Conservation (phyloP, 1,139 yeast genomes). For the Debaryomycetaceae sp. region DNA sequence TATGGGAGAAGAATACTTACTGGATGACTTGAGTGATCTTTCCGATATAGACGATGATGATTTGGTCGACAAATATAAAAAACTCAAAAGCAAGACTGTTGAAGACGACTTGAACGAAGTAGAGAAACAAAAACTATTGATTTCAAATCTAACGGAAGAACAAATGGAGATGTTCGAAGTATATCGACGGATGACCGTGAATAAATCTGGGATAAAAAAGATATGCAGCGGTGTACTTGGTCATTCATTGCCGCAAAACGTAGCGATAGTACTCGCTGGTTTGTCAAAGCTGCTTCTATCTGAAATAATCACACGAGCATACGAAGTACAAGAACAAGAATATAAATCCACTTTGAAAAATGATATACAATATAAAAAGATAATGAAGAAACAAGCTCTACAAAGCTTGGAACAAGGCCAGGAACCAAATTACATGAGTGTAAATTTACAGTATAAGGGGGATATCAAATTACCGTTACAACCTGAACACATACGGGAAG, state of each 20-base stretch:
- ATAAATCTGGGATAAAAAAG: conserved; percentile 75
- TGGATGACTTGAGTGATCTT: conserved; percentile 21
- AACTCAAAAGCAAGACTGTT: conserved; percentile 20
- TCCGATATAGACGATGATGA: conserved; percentile 37
- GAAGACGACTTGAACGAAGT: conserved; percentile 30
- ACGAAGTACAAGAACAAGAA: conserved; percentile 59
- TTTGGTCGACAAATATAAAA: conserved; percentile 28
- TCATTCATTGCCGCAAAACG: conserved; percentile 79
- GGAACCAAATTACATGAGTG: conserved; percentile 13
- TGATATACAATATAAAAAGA: conserved; percentile 38
- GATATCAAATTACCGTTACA: conserved; percentile 59
- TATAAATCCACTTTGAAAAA: conserved; percentile 39
- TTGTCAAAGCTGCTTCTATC: conserved; percentile 85
- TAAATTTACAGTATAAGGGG: conserved; percentile 31
- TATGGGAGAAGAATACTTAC: conserved; percentile 11
- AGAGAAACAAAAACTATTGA: conserved; percentile 61
- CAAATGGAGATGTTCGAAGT: conserved; percentile 89
- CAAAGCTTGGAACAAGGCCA: conserved; percentile 27
- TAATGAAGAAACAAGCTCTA: conserved; percentile 25
- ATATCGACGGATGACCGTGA: conserved; percentile 78
- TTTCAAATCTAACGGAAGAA: conserved; percentile 71
- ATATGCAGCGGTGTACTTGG: conserved; percentile 76
- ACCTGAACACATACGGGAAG: conserved; percentile 86
- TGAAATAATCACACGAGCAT: conserved; percentile 79
- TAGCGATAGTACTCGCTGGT: conserved; percentile 82